Evolutionary conservation across 768 basidiomycete species (phyloP), one percentile per base, ranked within the genome.

Genomic region (Termitomyces sp.): DNA sequence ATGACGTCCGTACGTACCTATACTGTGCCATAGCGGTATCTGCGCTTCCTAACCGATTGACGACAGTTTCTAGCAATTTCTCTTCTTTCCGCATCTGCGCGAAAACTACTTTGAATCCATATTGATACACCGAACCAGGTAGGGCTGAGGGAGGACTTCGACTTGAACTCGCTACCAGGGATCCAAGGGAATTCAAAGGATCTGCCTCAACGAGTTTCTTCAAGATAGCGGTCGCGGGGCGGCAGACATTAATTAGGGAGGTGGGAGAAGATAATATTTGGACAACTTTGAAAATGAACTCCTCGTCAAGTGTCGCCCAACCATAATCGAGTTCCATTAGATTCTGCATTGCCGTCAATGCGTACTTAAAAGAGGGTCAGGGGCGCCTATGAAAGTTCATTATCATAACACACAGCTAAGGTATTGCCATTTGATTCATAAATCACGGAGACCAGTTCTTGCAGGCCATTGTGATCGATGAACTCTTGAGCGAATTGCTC

Each of bases 151-250:
- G 83, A 8, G 80, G 79, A 45, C 71, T 72, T 65, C 78, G 79
- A 67, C 89, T 91, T 22, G 89, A 86, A 68, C 87, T 83, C 13
- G 87, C 80, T 44, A 79, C 62, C 51, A 82, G 70, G 2, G 83
- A 78, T 18, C 85, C 86, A 1, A 90, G 84, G 18, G 85, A 84
- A 62, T 78, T 87, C 66, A 81, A 75, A 18, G 92, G 89, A 67
- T 92, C 91, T 9, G 92, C 92, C 71, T 94, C 92, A 15, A 94
- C 93, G 22, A 96, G 84, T 64, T 89, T 90, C 75, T 93, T 92
- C 63, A 96, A 80, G 58, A 96, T 95, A 38, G 91, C 87, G 46
- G 92, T 94, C 1, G 94, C 94, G 38, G 94, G 95, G 6, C 94
- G 88, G 67, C 91, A 92, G 61, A 96, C 92, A 63, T 97, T 97